Percentiles rank a stretch among this genome's conserved stretches.
These are phyloP conservation scores for Beauveria varroae DNA, from an alignment of 2,329 filamentous ascomycete genomes.

Conservation along the genomic window DNA sequence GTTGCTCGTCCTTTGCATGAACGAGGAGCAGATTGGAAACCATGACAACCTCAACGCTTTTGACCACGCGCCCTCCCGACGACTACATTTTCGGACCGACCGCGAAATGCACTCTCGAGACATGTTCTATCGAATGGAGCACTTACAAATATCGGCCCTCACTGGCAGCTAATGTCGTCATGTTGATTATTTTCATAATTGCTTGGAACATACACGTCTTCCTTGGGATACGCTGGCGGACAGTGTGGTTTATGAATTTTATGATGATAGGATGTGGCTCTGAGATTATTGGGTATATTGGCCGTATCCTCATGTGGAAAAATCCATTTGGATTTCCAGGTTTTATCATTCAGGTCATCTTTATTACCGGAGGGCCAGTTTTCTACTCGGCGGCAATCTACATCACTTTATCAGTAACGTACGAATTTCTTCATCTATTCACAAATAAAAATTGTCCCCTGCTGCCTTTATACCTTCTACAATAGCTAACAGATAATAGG, in stretches of 20 bases:
- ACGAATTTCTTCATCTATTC: not conserved
- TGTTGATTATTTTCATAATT: conserved; percentile 37
- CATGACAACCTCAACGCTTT: not conserved
- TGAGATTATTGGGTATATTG: conserved; percentile 57
- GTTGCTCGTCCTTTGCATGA: not conserved
- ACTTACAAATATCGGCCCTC: conserved; percentile 41
- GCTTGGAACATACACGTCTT: conserved; percentile 35
- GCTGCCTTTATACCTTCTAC: not conserved
- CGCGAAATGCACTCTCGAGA: conserved; percentile 41
- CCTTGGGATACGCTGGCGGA: conserved; percentile 34
- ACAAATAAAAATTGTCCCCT: conserved; percentile 7
- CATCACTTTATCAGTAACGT: conserved; percentile 44
- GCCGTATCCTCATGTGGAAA: conserved; percentile 46
- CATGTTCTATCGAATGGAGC: conserved; percentile 37
- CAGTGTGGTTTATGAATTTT: conserved; percentile 36
- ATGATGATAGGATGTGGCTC: conserved; percentile 48
- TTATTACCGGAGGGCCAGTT: conserved; percentile 33
- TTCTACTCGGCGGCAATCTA: conserved; percentile 55
- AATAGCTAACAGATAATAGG: conserved; percentile 17
- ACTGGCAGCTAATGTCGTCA: conserved; percentile 33
- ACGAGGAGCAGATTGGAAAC: not conserved
- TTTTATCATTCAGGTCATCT: conserved; percentile 55
- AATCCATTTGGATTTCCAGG: conserved; percentile 51
- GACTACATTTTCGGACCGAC: conserved; percentile 33
- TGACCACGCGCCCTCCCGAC: not conserved